Conservation (phyloP, 2,329 filamentous ascomycete genomes). For the Neonectria faginata region DNA sequence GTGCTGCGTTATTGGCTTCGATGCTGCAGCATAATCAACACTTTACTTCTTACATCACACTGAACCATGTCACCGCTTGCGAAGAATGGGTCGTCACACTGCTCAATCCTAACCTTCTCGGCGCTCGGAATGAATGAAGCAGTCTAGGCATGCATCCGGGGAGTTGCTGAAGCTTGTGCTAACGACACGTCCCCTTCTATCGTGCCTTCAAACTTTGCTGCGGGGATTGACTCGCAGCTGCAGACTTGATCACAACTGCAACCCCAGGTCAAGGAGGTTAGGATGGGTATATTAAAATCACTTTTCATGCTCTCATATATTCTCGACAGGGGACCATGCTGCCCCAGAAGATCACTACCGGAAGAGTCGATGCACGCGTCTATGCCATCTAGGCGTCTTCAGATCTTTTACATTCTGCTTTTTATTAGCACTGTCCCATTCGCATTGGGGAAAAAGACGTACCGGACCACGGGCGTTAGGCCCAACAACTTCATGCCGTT, state of each 20-base stretch:
- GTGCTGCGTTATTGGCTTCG: background rate
- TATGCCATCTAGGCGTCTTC: slow-evolving; percentile 4
- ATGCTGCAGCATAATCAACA: background rate
- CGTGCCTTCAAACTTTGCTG: background rate
- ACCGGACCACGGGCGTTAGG: slow-evolving; percentile 77
- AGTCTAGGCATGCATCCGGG: background rate
- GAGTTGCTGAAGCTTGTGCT: background rate
- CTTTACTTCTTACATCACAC: background rate
- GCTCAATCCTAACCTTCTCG: background rate
- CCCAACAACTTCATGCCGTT: slow-evolving; percentile 89
- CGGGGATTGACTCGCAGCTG: background rate
- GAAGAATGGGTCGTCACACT: background rate
- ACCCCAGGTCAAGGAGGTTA: slow-evolving; percentile 10
- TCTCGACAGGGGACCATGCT: slow-evolving; percentile 19
- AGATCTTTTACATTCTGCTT: slow-evolving; percentile 42
- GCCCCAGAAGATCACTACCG: slow-evolving; percentile 25
- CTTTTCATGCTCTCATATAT: slow-evolving; percentile 45
- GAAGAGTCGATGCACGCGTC: slow-evolving; percentile 20
- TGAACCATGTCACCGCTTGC: background rate
- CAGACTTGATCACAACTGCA: background rate
- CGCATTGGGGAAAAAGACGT: slow-evolving; percentile 20
- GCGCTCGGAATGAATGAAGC: background rate
- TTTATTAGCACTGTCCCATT: slow-evolving; percentile 22
- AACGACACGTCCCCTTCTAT: background rate
- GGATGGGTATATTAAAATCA: slow-evolving; percentile 46